A percentile compares a stretch with the other conserved stretches of the same genome.
Evolutionary conservation across 1,284 basidiomycete species (phyloP).

Genomic region (Ustilago sp.): DNA sequence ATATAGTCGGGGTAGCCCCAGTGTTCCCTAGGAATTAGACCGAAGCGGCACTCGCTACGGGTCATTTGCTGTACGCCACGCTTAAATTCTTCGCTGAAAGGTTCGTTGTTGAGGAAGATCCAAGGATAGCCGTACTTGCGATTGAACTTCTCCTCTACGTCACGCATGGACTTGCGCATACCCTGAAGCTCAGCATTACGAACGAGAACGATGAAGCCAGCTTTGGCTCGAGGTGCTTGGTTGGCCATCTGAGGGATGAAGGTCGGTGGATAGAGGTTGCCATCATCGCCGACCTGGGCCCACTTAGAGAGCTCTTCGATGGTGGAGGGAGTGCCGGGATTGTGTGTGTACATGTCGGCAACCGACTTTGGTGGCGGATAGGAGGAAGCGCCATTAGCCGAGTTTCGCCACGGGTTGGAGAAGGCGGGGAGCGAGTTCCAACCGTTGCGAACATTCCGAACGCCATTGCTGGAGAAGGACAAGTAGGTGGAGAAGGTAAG

Average conservation of each 20-base stretch:
- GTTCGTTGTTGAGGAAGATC: conserved; percentile 71
- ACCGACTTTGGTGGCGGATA: conserved; percentile 39
- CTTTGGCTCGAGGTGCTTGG: conserved; percentile 65
- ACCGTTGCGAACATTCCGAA: conserved; percentile 36
- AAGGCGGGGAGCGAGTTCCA: conserved; percentile 35
- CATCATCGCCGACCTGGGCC: conserved; percentile 60
- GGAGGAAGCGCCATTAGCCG: conserved; percentile 17
- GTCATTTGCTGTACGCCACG: conserved; percentile 66
- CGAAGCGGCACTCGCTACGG: conserved; percentile 74
- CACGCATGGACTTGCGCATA: conserved; percentile 63
- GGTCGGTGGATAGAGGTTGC: conserved; percentile 64
- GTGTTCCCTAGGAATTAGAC: conserved; percentile 81
- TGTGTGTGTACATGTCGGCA: conserved; percentile 61
- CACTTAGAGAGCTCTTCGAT: conserved; percentile 61
- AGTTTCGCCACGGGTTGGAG: conserved; percentile 32
- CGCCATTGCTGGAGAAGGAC: conserved; percentile 49
- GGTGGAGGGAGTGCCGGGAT: conserved; percentile 48
- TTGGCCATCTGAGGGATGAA: conserved; percentile 63
- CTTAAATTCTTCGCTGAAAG: conserved; percentile 71
- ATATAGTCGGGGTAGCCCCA: conserved; percentile 86
- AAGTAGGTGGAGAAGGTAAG: conserved; percentile 59
- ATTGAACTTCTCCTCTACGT: conserved; percentile 67
- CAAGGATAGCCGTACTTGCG: conserved; percentile 70
- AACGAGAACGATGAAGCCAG: conserved; percentile 69
- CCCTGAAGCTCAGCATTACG: conserved; percentile 67